A percentile compares a stretch with the other conserved stretches of the same genome.
Conservation (phyloP, 1,284 basidiomycete genomes). For the Austroboletus novae-zelandiae region DNA sequence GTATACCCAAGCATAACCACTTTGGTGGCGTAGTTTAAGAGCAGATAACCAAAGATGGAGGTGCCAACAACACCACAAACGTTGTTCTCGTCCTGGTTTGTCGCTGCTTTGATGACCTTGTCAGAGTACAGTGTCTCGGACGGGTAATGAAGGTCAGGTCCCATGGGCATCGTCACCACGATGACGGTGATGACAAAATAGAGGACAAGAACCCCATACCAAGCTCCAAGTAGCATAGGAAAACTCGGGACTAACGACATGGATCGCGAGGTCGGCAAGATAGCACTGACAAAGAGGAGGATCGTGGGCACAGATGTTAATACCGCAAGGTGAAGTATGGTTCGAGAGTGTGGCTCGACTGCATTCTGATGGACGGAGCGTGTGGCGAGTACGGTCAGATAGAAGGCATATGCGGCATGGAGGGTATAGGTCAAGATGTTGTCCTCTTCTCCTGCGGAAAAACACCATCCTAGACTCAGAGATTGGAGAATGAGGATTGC, state of each 20-base stretch:
- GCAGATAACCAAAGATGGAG: slow-evolving; percentile 25
- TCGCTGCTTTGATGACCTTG: slow-evolving; percentile 57
- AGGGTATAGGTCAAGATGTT: slow-evolving; percentile 44
- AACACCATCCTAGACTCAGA: slow-evolving; percentile 51
- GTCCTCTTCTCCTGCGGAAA: slow-evolving; percentile 36
- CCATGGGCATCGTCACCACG: slow-evolving; percentile 61
- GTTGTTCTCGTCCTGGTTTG: slow-evolving; percentile 59
- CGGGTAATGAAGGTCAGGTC: slow-evolving; percentile 73
- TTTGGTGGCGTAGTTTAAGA: slow-evolving; percentile 83
- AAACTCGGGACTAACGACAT: slow-evolving; percentile 10
- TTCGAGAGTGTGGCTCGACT: slow-evolving; percentile 53
- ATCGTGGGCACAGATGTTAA: slow-evolving; percentile 55
- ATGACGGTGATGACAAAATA: slow-evolving; percentile 35
- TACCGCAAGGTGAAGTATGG: slow-evolving; percentile 63
- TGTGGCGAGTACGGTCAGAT: slow-evolving; percentile 53
- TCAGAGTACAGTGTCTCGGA: slow-evolving; percentile 70
- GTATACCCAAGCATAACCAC: slow-evolving; percentile 80
- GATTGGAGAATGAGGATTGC: slow-evolving; percentile 50
- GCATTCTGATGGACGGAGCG: slow-evolving; percentile 54
- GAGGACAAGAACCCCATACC: slow-evolving; percentile 29
- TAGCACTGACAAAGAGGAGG: slow-evolving; percentile 47
- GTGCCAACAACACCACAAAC: slow-evolving; percentile 59
- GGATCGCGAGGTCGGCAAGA: slow-evolving; percentile 47
- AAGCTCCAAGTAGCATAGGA: slow-evolving; percentile 16
- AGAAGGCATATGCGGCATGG: slow-evolving; percentile 58